These are phyloP conservation scores for Sporobolus alterniflorus DNA, from an alignment of 202 grass and related monocot species.

Conservation along the genomic window DNA sequence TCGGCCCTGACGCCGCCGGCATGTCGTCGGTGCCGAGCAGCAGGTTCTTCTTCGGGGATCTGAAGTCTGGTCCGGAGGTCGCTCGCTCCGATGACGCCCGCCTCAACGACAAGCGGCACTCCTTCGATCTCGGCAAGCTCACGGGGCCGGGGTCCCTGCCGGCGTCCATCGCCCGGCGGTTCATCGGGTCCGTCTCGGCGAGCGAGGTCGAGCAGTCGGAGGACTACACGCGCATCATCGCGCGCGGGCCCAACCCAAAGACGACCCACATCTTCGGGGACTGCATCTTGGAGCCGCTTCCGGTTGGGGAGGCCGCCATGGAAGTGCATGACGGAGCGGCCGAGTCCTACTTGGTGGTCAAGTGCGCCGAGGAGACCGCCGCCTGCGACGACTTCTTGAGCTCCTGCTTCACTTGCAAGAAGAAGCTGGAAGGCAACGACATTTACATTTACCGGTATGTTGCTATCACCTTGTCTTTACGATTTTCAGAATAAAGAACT, in stretches of 20 bases:
- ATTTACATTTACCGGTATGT: slow-evolving; percentile 97
- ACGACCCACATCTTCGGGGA: slow-evolving; percentile 95
- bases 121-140: slow-evolving; percentile 59
- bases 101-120: slow-evolving; percentile 34
- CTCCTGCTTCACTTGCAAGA: slow-evolving; percentile 83
- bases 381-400: slow-evolving; percentile 56
- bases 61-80: slow-evolving; percentile 65
- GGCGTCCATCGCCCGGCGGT: slow-evolving; percentile 42
- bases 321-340: slow-evolving; percentile 24
- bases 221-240: slow-evolving; percentile 96
- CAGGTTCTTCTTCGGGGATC: slow-evolving; percentile 57
- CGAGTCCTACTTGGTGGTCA: slow-evolving; percentile 45
- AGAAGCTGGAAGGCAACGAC: slow-evolving; percentile 86
- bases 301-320: slow-evolving; percentile 33
- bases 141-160: slow-evolving; percentile 62
- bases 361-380: slow-evolving; percentile 18
- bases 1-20: slow-evolving; percentile 46
- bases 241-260: slow-evolving; percentile 89
- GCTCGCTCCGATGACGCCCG: neutral
- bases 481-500: neutral
- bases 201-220: slow-evolving; percentile 97
- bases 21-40: slow-evolving; percentile 61
- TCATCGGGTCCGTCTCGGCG: slow-evolving; percentile 67
- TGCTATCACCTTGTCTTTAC: slow-evolving; percentile 22
- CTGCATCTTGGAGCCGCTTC: slow-evolving; percentile 76